Percentiles rank a stretch among this genome's conserved stretches.
These are phyloP conservation scores for Camelina laxa DNA, from an alignment of 345 rosid species.

Conservation along the genomic window DNA sequence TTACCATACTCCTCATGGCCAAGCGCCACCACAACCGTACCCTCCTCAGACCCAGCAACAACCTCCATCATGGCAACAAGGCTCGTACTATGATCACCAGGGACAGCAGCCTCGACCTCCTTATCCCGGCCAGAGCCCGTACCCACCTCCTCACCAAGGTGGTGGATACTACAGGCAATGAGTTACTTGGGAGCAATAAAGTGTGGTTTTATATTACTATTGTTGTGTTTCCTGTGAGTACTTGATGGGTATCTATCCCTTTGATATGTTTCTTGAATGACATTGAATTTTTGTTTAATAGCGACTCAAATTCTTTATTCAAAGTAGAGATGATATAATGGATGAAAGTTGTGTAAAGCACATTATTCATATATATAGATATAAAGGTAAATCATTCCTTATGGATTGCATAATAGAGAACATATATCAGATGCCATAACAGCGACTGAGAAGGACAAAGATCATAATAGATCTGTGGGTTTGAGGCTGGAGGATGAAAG, in stretches of 20 bases:
- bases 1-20: constrained; percentile 55
- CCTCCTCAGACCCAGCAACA: constrained; percentile 68
- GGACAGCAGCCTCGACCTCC: constrained; percentile 90
- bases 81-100: constrained; percentile 80
- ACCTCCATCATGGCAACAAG: constrained; percentile 90
- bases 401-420: constrained; percentile 3
- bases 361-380: constrained; percentile 13
- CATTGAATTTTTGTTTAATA: constrained; percentile 11
- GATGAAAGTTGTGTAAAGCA: constrained; percentile 24
- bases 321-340: constrained; percentile 26
- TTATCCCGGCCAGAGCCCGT: constrained; percentile 72
- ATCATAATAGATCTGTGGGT: constrained; percentile 42
- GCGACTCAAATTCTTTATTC: constrained; percentile 22
- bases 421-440: constrained; percentile 5
- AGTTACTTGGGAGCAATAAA: constrained; percentile 34
- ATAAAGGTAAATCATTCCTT: constrained; percentile 1
- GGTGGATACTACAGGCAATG: constrained; percentile 85
- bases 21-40: constrained; percentile 54
- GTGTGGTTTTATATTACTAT: constrained; percentile 14
- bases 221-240: constrained; percentile 38
- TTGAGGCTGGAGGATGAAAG: constrained; percentile 38
- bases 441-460: constrained; percentile 31
- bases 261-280: constrained; percentile 34
- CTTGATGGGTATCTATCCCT: constrained; percentile 8
- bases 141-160: constrained; percentile 74